Conservation (phyloP, 2,329 filamentous ascomycete species). For the Monilinia fructigena region DNA sequence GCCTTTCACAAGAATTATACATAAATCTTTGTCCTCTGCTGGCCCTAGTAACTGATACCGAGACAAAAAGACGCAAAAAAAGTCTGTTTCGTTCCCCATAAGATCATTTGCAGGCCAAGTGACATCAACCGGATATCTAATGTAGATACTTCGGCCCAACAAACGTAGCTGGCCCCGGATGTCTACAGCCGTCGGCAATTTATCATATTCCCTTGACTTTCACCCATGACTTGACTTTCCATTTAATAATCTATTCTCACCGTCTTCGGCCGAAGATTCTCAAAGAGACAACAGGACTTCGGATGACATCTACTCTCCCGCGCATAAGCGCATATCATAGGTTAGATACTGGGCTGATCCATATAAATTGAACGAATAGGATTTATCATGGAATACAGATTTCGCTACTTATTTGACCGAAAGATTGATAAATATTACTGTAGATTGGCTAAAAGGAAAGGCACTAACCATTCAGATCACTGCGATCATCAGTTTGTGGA, state of each 20-base stretch:
- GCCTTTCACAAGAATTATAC: background rate
- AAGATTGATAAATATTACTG: too few relatives aligned
- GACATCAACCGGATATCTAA: conserved; percentile 13
- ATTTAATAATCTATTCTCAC: background rate
- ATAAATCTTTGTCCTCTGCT: background rate
- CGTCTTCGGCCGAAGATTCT: background rate
- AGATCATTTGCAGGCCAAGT: conserved; percentile 10
- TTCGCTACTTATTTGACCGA: too few relatives aligned
- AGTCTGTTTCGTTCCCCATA: background rate
- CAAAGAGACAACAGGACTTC: background rate
- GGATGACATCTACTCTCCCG: conserved; percentile 12
- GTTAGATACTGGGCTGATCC: too few relatives aligned
- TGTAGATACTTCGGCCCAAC: conserved; percentile 16
- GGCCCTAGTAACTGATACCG: background rate
- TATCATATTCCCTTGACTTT: background rate
- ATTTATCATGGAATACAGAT: too few relatives aligned
- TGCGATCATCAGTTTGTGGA: too few relatives aligned
- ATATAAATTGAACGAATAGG: too few relatives aligned
- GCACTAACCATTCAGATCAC: too few relatives aligned
- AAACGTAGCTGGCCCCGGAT: background rate
- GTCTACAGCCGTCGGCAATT: background rate
- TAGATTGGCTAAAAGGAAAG: too few relatives aligned
- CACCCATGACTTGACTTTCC: conserved; percentile 2
- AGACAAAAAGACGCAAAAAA: conserved; percentile 1
- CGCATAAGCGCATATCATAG: too few relatives aligned